Conservation (phyloP, 2,329 filamentous ascomycete genomes). For the Ceratocystis harringtonii region DNA sequence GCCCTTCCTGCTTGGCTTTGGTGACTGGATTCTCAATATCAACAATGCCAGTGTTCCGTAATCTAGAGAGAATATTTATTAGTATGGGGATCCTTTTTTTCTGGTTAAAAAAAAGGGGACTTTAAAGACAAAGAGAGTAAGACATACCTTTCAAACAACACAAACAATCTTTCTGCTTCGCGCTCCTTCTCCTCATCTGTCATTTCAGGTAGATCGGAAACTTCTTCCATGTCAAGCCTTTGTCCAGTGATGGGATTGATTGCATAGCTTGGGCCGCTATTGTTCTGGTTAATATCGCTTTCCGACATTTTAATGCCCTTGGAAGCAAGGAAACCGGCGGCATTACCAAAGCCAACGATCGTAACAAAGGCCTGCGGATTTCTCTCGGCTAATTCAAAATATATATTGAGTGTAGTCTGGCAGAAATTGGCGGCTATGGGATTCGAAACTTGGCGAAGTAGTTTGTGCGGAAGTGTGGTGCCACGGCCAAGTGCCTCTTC, state of each 20-base stretch:
- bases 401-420: slow-evolving; percentile 57
- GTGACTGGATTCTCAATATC: slow-evolving; percentile 67
- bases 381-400: slow-evolving; percentile 76
- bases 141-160: slow-evolving; percentile 67
- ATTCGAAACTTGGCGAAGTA: slow-evolving; percentile 65
- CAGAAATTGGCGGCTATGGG: slow-evolving; percentile 56
- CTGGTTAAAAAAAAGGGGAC: neutral
- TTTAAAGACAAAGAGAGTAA: neutral
- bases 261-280: slow-evolving; percentile 26
- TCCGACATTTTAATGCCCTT: slow-evolving; percentile 27
- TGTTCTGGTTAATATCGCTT: slow-evolving; percentile 14
- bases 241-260: slow-evolving; percentile 85
- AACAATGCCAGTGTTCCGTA: slow-evolving; percentile 62
- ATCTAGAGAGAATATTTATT: slow-evolving; percentile 23
- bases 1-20: slow-evolving; percentile 51
- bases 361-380: slow-evolving; percentile 68
- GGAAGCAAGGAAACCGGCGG: slow-evolving; percentile 66
- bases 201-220: slow-evolving; percentile 54
- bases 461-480: slow-evolving; percentile 55
- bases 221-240: slow-evolving; percentile 51
- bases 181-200: slow-evolving; percentile 80
- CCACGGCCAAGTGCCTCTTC: slow-evolving; percentile 62
- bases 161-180: slow-evolving; percentile 79
- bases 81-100: neutral
- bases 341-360: slow-evolving; percentile 90